phyloP scores from a whole-genome alignment of 2,329 filamentous ascomycete genomes.

The Boeremia exigua region DNA sequence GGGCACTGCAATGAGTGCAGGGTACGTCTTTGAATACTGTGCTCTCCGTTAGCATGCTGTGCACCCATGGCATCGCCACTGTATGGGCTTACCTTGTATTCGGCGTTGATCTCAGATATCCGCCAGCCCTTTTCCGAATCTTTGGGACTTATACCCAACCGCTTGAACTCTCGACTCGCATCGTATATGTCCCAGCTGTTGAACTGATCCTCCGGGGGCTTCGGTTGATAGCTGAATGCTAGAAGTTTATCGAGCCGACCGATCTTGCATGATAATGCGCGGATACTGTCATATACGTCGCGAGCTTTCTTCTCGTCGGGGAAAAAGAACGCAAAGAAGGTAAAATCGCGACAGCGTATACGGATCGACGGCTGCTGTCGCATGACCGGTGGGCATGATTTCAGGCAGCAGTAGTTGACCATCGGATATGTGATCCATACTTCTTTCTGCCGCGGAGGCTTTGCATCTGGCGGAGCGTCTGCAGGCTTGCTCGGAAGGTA shows the following conservation, averaged over 20 bases:
- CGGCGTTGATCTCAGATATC: conserved; percentile 85
- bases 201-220: conserved; percentile 73
- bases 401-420: conserved; percentile 79
- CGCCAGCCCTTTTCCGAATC: conserved; percentile 83
- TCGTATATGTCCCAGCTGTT: conserved; percentile 88
- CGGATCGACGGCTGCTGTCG: conserved; percentile 81
- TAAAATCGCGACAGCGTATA: conserved; percentile 90
- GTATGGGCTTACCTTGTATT: conserved; percentile 67
- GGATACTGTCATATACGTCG: conserved; percentile 88
- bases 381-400: conserved; percentile 73
- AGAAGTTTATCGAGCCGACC: conserved; percentile 87
- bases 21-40: conserved; percentile 89
- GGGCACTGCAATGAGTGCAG: conserved; percentile 82
- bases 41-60: conserved; percentile 20
- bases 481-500: conserved; percentile 55
- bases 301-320: conserved; percentile 73
- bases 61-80: not conserved
- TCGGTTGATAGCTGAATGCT: conserved; percentile 83
- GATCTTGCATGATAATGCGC: conserved; percentile 78
- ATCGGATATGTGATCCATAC: conserved; percentile 96
- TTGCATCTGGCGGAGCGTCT: conserved; percentile 44
- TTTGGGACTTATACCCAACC: conserved; percentile 86
- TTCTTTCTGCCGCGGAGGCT: conserved; percentile 65
- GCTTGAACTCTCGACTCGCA: conserved; percentile 80
- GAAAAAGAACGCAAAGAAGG: conserved; percentile 91